Percentiles rank a stretch among this genome's conserved stretches.
Conservation (phyloP, 345 rosid genomes). For the Brassica carinata region DNA sequence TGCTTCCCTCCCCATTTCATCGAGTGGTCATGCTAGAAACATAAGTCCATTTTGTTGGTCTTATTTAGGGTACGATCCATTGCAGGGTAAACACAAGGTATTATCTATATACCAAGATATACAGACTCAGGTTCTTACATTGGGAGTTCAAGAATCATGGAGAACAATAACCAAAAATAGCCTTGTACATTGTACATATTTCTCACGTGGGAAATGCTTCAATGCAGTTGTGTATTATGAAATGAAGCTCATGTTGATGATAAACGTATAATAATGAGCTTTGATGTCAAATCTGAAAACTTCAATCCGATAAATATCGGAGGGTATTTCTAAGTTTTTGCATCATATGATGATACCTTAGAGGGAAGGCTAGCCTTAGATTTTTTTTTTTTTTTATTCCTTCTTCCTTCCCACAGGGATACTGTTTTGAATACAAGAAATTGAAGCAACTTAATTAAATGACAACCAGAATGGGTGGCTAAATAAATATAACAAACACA, state of each 20-base stretch:
- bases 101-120: too few relatives aligned
- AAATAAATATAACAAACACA: too few relatives aligned
- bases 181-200: too few relatives aligned
- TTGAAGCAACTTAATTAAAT: too few relatives aligned
- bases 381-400: too few relatives aligned
- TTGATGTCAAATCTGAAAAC: neutral
- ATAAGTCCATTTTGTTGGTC: neutral
- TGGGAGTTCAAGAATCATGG: constrained; percentile 2
- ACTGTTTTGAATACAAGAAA: too few relatives aligned
- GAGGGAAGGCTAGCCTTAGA: constrained; percentile 2
- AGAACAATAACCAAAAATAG: neutral
- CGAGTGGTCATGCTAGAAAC: too few relatives aligned
- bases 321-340: fast-evolving
- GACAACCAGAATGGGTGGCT: too few relatives aligned
- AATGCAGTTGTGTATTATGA: neutral
- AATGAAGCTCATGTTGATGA: neutral
- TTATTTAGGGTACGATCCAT: neutral
- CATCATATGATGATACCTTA: neutral
- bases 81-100: constrained; percentile 3
- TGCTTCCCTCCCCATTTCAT: too few relatives aligned
- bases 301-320: neutral
- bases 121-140: neutral
- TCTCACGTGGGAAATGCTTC: neutral
- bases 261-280: neutral
- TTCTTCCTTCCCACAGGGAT: too few relatives aligned